Base-by-base conservation (phyloP, 2,329 filamentous ascomycete genomes). In the Leptographium galeiforme region DNA sequence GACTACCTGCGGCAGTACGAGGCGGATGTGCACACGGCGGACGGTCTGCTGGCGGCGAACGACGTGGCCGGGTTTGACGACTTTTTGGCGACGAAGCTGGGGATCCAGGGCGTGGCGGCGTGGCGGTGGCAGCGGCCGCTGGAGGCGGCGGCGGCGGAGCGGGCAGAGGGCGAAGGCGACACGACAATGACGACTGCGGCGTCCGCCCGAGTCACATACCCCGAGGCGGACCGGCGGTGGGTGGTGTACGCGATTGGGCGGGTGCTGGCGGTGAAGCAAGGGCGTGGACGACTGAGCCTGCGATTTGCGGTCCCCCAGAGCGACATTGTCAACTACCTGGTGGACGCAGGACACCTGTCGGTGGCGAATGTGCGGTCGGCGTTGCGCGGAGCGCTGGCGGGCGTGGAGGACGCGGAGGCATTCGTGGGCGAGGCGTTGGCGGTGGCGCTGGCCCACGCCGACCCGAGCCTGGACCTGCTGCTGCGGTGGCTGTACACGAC, bases 381-480 rank as follows among this genome's bases (percentile, higher is more conserved):
- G 1, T 76, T 84, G 62, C 72, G 73, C 57, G 70, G 72, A 14
- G 69, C 74, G 38, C 66, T 74, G 18, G 63, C 66, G 19, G 46
- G n/a, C 30, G 63, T 68, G 14, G 72, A 77, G 44, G 64, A 69
- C 13, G 62, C 66, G 0, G 73, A 76, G 44, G 64, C 70, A n/a
- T 70, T 75, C 32, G 67, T 77, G 14, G 73, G 81, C 12, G 77
- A 78, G 38, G 79, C 85, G 54, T 71, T 89, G 5, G 75, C 87
- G 25, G 67, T 73, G 46, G 72, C 82, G 46, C 68, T 89, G 40
- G 74, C 77, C 1, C 74, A 82, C 49, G 72, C 82, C n/a, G 85
- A 89, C 60, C 77, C 81, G 3, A 80, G 81, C 38, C 76, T 88
- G 64, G 78, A 82, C 50, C 70, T 88, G 2, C 72, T 89, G 41